Base-by-base conservation (phyloP, 495 filamentous ascomycete genomes). In the Tuber borchii region DNA sequence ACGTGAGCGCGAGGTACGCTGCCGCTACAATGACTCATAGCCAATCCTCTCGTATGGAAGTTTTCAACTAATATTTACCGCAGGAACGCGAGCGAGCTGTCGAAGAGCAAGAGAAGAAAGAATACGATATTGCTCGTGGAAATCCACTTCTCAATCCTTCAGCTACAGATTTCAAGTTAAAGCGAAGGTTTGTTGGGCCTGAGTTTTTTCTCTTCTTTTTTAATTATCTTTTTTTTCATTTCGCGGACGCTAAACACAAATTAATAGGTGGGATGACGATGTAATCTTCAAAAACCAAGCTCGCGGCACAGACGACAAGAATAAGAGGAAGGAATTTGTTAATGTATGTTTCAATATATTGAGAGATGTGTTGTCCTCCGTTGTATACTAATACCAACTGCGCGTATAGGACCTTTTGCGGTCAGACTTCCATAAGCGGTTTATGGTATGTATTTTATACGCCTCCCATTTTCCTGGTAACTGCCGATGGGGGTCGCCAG, bases 201-300 rank as follows among this genome's bases (percentile, higher is more conserved):
- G 16, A 19, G 56, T 34, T 34, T 31, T 56, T 56, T 65, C 14
- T 34, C 3, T 34, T 17, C 19, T 31, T 85, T 87, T 85, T 6
- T n/a, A 40, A 69, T 22, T 0, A 37, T 7, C 46, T 12, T 26
- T 61, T 61, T 31, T 61, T n/a, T 61, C 3, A 34, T 65, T 65
- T 34, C 12, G 26, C 56, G 56, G 26, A 26, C 26, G 56, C 56
- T 65, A 83, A 79, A 82, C 83, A 39, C 31, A 65, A 65, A 65
- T 65, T 34, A 65, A 65, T 65, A 89, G 94, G 82, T 99, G 95
- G 95, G 95, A 99, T 79, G 95, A 99, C 77, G 95, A 99, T 86
- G 95, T 99, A n/a, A 93, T 99, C 26, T 99, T 99, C 86, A 97
- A 97, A 86, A 99, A 99, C 84, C 95, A 98, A 84, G 95, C 94